phyloP scores from a whole-genome alignment of 129 eudicot species.

The Deinandra increscens region DNA sequence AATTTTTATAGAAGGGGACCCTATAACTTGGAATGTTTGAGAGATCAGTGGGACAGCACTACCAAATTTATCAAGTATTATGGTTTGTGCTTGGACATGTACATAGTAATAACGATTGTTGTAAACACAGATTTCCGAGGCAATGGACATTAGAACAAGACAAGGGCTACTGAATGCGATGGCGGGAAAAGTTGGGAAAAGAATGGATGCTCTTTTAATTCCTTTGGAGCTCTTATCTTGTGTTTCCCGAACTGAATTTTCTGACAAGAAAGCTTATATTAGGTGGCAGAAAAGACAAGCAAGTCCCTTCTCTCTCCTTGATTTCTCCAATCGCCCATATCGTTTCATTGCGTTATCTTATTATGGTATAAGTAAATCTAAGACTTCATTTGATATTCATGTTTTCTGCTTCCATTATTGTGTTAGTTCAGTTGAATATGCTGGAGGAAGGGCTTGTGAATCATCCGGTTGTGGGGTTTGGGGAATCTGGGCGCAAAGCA shows the following conservation, averaged over 20 bases:
- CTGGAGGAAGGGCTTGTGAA: constrained; percentile 97
- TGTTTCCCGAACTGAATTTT: constrained; percentile 88
- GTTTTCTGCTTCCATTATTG: constrained; percentile 35
- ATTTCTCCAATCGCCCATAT: background rate
- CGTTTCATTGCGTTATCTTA: constrained; percentile 12
- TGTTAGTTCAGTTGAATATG: constrained; percentile 97
- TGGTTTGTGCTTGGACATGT: background rate
- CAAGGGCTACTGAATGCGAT: constrained; percentile 89
- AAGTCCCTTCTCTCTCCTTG: constrained; percentile 37
- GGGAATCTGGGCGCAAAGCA: constrained; percentile 89
- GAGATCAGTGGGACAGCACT: background rate
- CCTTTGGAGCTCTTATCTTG: constrained; percentile 89
- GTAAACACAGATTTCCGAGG: constrained; percentile 81
- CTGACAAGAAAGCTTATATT: constrained; percentile 95
- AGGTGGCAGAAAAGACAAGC: constrained; percentile 99
- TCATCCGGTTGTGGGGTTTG: constrained; percentile 94
- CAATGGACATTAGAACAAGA: constrained; percentile 93
- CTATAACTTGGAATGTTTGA: too few species aligned
- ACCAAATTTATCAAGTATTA: background rate
- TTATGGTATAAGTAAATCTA: background rate
- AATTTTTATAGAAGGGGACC: background rate
- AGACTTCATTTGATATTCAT: constrained; percentile 28
- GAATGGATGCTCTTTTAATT: constrained; percentile 91
- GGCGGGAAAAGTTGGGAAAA: constrained; percentile 88
- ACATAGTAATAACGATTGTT: constrained; percentile 7